Evolutionary conservation across 345 rosid genomes (phyloP), one percentile per base, ranked within the genome.

Genomic region (Bretschneidera sinensis): DNA sequence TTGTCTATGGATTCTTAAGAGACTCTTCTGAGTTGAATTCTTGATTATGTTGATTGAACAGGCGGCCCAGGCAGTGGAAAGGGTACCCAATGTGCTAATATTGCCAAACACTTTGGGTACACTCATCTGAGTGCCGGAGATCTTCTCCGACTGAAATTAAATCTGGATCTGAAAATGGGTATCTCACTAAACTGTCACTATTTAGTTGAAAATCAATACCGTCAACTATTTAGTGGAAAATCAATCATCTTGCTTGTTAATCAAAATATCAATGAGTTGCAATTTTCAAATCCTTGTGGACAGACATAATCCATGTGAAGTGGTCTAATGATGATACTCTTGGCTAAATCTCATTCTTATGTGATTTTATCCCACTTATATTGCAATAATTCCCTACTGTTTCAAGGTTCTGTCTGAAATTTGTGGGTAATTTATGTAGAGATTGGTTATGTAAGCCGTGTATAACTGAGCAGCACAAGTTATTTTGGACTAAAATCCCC

Each of bases 61-160:
- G 97, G 98, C 74, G 98, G 98, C 53, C 98, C 98, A 21, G 98
- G 91, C 63, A 85, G 96, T 71, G 96, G 94, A 54, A 90, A 87
- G 71, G 92, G 96, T 24, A 87, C 96, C 35, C 96, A 87, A 60
- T 85, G 96, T 74, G 81, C 79, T 31, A 85, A 85, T 31, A 68
- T 90, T 59, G 85, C 81, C 1, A 21, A 81, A 25, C 75, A 83
- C 58, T 91, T 88, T 68, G 81, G 81, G 5, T 80, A 80, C 70
- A 92, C 86, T 18, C 96, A 88, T 86, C 78, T 88, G 21, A 86
- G 91, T 75, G 89, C 88, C 53, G 96, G 95, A 39, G 98, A 86
- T 64, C 96, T 86, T 76, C 92, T 88, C 62, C 72, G 90, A 64
- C 83, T 19, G 90, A 86, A 68, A 76, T 85, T 25, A 76, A 71